Evolutionary conservation across 495 filamentous ascomycete genomes (phyloP).

Genomic region (Lepraria neglecta): DNA sequence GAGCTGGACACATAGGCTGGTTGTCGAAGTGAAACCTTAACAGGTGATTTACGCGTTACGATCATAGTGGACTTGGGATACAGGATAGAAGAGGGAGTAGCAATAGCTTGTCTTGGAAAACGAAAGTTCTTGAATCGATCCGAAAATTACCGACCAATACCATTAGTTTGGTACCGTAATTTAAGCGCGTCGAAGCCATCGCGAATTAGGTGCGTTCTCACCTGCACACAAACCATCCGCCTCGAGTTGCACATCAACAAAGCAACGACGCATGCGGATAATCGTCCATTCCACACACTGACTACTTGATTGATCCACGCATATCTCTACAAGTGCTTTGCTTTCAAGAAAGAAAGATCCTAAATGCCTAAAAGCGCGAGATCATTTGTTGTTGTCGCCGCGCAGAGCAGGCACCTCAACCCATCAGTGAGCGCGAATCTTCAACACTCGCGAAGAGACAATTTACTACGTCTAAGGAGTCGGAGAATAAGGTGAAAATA

Average conservation of each 20-base stretch:
- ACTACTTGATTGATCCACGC: not conserved
- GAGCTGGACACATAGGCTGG: too few species aligned
- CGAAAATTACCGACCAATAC: too few species aligned
- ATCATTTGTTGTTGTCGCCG: slow-evolving; percentile 10
- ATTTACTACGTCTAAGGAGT: not conserved
- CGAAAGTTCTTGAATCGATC: too few species aligned
- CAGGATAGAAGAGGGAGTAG: too few species aligned
- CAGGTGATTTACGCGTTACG: too few species aligned
- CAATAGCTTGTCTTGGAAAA: too few species aligned
- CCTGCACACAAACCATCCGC: too few species aligned
- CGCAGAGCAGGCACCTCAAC: slow-evolving; percentile 15
- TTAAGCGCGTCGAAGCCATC: too few species aligned
- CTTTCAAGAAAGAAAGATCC: not conserved
- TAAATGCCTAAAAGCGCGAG: slow-evolving; percentile 19
- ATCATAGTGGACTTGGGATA: too few species aligned
- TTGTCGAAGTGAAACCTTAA: too few species aligned
- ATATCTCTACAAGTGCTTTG: not conserved
- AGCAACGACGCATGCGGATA: not conserved
- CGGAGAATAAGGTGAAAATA: slow-evolving; percentile 4
- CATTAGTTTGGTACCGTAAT: too few species aligned
- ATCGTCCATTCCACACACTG: not conserved
- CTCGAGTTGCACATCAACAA: not conserved
- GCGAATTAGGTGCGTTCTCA: too few species aligned
- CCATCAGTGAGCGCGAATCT: not conserved
- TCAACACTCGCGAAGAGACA: slow-evolving; percentile 2